These are phyloP conservation scores for Ophiostoma triangulosporum DNA, from an alignment of 2,329 filamentous ascomycete genomes.

Conservation along the genomic window DNA sequence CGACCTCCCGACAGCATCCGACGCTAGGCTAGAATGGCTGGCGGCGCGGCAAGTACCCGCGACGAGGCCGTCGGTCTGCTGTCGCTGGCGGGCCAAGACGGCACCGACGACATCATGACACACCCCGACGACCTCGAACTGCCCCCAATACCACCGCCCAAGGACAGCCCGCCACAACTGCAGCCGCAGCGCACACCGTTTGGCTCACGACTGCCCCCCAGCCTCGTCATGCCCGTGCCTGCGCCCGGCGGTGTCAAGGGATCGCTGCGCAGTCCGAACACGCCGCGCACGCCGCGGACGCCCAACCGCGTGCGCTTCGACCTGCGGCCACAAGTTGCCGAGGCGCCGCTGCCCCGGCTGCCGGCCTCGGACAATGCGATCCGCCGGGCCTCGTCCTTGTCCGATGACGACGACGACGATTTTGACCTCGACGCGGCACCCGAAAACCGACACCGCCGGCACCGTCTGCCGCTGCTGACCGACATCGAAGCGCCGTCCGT, in stretches of 20 bases:
- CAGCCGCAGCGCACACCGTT: conserved; percentile 1
- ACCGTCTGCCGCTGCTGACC: conserved; percentile 63
- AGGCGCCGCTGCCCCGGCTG: not conserved
- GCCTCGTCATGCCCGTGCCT: not conserved
- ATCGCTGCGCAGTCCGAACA: not conserved
- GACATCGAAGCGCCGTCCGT: conserved; percentile 71
- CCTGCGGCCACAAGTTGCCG: conserved; percentile 22
- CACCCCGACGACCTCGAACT: not conserved
- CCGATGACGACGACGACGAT: conserved; percentile 17
- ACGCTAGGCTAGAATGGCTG: no score
- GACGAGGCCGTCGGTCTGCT: not conserved
- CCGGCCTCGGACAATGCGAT: not conserved
- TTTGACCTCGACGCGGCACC: conserved; percentile 18
- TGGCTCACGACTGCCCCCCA: conserved; percentile 4
- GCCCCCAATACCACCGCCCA: conserved; percentile 1
- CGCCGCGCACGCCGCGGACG: conserved; percentile 41
- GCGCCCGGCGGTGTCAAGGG: not conserved
- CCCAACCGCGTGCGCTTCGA: conserved; percentile 66
- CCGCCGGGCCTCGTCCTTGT: conserved; percentile 5
- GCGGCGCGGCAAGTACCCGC: not conserved
- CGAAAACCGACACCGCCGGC: conserved; percentile 28
- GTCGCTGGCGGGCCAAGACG: not conserved
- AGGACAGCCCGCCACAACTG: conserved; percentile 1
- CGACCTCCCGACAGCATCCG: no score
- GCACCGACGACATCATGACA: not conserved